Percentiles rank a stretch among this genome's conserved stretches.
phyloP scores from a whole-genome alignment of 2,329 filamentous ascomycete genomes.

The Calonectria henricotiae region DNA sequence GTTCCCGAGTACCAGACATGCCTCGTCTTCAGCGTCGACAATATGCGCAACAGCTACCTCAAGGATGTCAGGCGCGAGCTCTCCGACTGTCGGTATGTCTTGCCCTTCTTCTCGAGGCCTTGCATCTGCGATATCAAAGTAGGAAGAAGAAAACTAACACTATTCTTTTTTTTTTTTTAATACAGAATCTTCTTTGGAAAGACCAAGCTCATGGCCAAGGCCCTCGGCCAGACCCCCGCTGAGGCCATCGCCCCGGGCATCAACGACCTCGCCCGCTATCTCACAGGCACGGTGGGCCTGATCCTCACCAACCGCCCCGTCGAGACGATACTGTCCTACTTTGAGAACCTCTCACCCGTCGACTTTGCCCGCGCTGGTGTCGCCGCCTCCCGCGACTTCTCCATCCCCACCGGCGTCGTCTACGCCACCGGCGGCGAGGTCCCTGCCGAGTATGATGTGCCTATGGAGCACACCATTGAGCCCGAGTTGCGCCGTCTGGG shows the following conservation, averaged over 20 bases:
- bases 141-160: conserved; percentile 25
- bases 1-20: conserved; percentile 90
- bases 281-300: conserved; percentile 89
- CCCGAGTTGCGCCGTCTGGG: conserved; percentile 91
- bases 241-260: conserved; percentile 88
- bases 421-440: conserved; percentile 87
- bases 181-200: conserved; percentile 96
- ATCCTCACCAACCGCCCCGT: conserved; percentile 89
- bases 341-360: conserved; percentile 79
- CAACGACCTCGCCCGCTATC: conserved; percentile 77
- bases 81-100: conserved; percentile 82
- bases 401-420: conserved; percentile 86
- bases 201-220: conserved; percentile 98
- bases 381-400: conserved; percentile 81
- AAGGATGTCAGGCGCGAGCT: conserved; percentile 92
- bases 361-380: conserved; percentile 95
- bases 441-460: conserved; percentile 85
- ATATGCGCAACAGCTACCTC: conserved; percentile 98
- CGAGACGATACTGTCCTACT: conserved; percentile 79
- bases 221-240: conserved; percentile 84
- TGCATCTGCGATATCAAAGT: not conserved
- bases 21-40: conserved; percentile 94
- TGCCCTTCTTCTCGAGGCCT: not conserved
- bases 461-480: conserved; percentile 90
- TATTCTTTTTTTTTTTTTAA: conserved; percentile 1